Percentiles rank a stretch among this genome's conserved stretches.
Conservation (phyloP, 495 filamentous ascomycete genomes). For the Articulospora tetracladia region DNA sequence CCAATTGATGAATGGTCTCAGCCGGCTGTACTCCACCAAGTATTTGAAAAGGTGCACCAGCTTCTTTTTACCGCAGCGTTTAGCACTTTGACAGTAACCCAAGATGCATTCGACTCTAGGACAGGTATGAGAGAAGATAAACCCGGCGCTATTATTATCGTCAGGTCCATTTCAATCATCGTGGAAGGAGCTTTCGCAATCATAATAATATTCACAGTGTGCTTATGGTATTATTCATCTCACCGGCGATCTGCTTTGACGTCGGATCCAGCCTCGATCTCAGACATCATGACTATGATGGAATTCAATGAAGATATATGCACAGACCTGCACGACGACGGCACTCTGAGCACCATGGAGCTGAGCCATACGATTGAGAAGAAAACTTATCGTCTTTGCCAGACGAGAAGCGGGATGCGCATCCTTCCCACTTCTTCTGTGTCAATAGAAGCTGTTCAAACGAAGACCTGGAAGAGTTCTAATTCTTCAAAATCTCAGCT, state of each 20-base stretch:
- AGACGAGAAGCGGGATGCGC: neutral
- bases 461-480: too few species aligned
- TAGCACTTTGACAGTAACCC: constrained; percentile 10
- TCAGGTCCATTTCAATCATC: constrained; percentile 32
- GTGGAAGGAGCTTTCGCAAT: constrained; percentile 35
- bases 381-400: neutral
- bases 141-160: constrained; percentile 30
- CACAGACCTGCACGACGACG: neutral
- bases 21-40: constrained; percentile 20
- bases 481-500: too few species aligned
- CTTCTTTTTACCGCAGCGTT: constrained; percentile 35
- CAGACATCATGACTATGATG: constrained; percentile 29
- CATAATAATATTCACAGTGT: constrained; percentile 23
- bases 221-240: constrained; percentile 21
- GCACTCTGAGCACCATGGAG: neutral
- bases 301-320: constrained; percentile 6
- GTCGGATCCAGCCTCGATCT: constrained; percentile 25
- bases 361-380: neutral
- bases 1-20: constrained; percentile 27
- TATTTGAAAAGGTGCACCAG: constrained; percentile 31
- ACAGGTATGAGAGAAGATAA: neutral
- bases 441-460: too few species aligned
- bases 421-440: neutral
- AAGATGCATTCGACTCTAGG: neutral
- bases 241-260: constrained; percentile 11